Percentiles rank a stretch among this genome's conserved stretches.
Conservation (phyloP, 78 protist species). For the Polysphondylium violaceum region DNA sequence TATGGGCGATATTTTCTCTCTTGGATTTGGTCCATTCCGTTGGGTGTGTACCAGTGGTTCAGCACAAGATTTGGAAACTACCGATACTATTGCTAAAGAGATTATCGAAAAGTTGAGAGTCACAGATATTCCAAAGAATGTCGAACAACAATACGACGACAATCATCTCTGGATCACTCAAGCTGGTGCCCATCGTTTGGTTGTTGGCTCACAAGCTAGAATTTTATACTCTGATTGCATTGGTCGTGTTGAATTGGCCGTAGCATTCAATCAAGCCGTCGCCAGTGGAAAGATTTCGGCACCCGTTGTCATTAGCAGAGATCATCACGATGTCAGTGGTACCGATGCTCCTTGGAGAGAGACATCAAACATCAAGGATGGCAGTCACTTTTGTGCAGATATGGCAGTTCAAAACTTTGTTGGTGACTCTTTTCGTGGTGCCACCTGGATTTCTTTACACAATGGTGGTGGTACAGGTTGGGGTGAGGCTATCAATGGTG, state of each 20-base stretch:
- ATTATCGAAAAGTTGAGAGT: constrained; percentile 63
- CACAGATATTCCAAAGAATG: constrained; percentile 46
- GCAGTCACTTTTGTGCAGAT: constrained; percentile 90
- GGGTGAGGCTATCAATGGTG: constrained; percentile 96
- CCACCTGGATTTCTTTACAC: constrained; percentile 91
- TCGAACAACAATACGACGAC: constrained; percentile 87
- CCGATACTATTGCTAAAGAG: constrained; percentile 90
- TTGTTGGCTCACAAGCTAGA: constrained; percentile 93
- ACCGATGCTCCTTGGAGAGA: constrained; percentile 95
- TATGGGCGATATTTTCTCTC: constrained; percentile 92
- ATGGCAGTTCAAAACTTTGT: constrained; percentile 93
- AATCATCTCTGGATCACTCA: constrained; percentile 92
- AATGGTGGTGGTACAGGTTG: constrained; percentile 96
- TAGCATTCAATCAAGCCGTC: constrained; percentile 92
- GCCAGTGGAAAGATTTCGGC: constrained; percentile 68
- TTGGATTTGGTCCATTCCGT: constrained; percentile 97
- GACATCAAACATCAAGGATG: constrained; percentile 92
- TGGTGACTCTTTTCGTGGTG: constrained; percentile 94
- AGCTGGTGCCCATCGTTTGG: constrained; percentile 81
- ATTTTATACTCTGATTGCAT: constrained; percentile 88
- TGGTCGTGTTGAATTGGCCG: constrained; percentile 91
- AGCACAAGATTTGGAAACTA: constrained; percentile 80
- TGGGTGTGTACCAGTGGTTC: constrained; percentile 93
- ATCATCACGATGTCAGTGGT: constrained; percentile 96
- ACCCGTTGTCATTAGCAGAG: constrained; percentile 89